Percentiles rank a stretch among this genome's conserved stretches.
Evolutionary conservation across 306 rosid genomes (phyloP).

Genomic region (Abrus precatorius): DNA sequence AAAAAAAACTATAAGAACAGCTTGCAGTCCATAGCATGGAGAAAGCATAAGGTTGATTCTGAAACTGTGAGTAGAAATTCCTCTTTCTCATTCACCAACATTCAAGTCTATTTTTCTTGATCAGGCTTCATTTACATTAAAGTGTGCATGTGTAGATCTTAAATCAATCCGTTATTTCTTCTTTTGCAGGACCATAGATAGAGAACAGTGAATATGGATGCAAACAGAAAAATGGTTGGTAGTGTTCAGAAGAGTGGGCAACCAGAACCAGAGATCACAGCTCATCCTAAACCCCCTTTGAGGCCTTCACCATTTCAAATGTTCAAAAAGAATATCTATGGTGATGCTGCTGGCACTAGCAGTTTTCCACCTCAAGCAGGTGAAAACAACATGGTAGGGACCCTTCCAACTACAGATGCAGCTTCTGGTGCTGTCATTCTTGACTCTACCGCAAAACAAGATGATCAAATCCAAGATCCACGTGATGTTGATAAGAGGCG

Average conservation of each 20-base stretch:
- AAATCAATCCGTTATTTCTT: neutral
- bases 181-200: conserved; percentile 14
- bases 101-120: neutral
- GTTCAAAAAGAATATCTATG: conserved; percentile 23
- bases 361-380: neutral
- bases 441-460: neutral
- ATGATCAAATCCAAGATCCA: neutral
- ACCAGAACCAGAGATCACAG: conserved; percentile 18
- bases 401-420: neutral
- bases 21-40: neutral
- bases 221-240: neutral
- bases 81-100: neutral
- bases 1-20: neutral
- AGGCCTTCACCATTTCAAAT: neutral
- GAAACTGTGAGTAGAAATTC: neutral
- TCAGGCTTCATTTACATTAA: neutral
- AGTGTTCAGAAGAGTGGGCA: neutral
- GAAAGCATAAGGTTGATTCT: neutral
- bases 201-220: no score
- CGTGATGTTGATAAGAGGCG: conserved; percentile 40
- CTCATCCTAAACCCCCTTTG: conserved; percentile 38
- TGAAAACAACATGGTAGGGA: conserved; percentile 8
- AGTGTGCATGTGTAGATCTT: neutral
- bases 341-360: neutral
- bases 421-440: neutral